Conservation (phyloP, 495 filamentous ascomycete genomes). For the Lasiosphaeria miniovina region DNA sequence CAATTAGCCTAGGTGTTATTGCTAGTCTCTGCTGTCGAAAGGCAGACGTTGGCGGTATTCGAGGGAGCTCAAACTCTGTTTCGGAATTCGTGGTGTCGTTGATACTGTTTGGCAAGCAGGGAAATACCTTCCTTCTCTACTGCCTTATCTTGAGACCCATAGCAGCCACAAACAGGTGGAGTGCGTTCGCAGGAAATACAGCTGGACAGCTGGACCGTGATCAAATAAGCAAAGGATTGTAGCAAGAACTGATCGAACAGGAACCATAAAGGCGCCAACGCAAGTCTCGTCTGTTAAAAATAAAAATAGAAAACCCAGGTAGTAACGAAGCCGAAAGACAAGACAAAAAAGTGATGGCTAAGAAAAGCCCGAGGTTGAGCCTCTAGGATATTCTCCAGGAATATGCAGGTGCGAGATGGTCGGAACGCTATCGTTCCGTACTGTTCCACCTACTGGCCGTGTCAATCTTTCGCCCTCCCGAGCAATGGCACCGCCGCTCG, state of each 20-base stretch:
- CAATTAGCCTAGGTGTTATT: no score
- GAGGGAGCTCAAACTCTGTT: no score
- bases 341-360: not conserved
- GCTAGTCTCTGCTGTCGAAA: no score
- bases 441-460: conserved; percentile 16
- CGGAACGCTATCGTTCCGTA: conserved; percentile 26
- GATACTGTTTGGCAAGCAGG: no score
- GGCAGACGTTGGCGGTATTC: no score
- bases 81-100: no score
- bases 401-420: conserved; percentile 48
- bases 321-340: not conserved
- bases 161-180: not conserved
- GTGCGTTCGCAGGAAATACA: not conserved
- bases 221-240: not conserved
- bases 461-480: not conserved
- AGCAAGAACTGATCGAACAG: not conserved
- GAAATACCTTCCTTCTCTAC: not conserved
- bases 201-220: not conserved
- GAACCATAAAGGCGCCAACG: not conserved
- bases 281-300: not conserved
- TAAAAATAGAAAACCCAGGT: not conserved
- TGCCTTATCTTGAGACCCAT: no score
- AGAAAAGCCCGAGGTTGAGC: not conserved
- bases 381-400: conserved; percentile 55
- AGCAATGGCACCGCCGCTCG: conserved; percentile 1